These are phyloP conservation scores for Ashbya aceris DNA, from an alignment of 1,139 yeast genomes.

Conservation along the genomic window DNA sequence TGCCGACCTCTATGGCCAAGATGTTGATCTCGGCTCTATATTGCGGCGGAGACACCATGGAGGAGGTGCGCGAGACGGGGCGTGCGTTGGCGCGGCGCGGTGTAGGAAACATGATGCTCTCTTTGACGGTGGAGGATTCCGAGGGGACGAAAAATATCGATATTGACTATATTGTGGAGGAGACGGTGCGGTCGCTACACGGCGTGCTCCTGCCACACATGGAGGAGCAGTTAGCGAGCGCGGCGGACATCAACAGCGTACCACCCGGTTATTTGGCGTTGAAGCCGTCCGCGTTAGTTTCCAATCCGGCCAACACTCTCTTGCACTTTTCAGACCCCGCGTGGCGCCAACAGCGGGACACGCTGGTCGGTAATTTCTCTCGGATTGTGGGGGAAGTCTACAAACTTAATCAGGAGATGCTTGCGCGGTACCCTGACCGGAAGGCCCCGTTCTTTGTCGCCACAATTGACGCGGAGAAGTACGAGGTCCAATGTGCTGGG, in stretches of 20 bases:
- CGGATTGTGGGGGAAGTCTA: constrained; percentile 47
- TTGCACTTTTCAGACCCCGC: constrained; percentile 49
- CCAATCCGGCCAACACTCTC: constrained; percentile 69
- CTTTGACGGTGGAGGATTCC: constrained; percentile 88
- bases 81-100: constrained; percentile 58
- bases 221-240: constrained; percentile 37
- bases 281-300: constrained; percentile 85
- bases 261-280: constrained; percentile 83
- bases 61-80: constrained; percentile 65
- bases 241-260: constrained; percentile 47
- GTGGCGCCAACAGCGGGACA: constrained; percentile 46
- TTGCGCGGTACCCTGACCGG: constrained; percentile 51
- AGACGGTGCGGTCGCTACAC: constrained; percentile 59
- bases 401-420: constrained; percentile 43
- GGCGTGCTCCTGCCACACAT: constrained; percentile 70
- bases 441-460: constrained; percentile 75
- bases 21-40: constrained; percentile 71
- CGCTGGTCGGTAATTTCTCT: constrained; percentile 57
- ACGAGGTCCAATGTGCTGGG: constrained; percentile 69
- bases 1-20: constrained; percentile 65
- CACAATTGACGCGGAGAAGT: constrained; percentile 89
- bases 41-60: constrained; percentile 81
- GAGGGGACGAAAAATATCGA: constrained; percentile 60
- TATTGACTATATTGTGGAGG: constrained; percentile 54
- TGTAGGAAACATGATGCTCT: constrained; percentile 87